Evolutionary conservation across 2,329 filamentous ascomycete species (phyloP).

Genomic region (Aspergillus ibericus): DNA sequence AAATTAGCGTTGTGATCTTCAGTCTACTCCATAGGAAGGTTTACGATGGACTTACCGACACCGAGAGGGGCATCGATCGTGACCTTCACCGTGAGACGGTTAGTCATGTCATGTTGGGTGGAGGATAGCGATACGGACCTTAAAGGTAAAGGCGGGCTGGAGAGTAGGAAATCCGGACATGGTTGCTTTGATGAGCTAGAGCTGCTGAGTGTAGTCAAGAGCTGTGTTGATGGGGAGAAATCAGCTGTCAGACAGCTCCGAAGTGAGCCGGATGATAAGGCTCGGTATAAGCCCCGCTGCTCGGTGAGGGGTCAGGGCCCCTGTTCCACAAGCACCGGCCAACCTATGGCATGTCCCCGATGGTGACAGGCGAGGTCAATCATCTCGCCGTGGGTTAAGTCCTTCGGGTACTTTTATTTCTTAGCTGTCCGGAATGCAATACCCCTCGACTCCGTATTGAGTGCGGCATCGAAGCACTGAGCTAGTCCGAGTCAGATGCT

Average conservation of each 20-base stretch:
- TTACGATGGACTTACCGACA: conserved; percentile 30
- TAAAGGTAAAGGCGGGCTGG: conserved; percentile 43
- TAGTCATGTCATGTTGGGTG: neutral
- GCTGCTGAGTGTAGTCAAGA: neutral
- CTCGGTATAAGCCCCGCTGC: neutral
- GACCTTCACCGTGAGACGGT: conserved; percentile 25
- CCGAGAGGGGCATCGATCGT: conserved; percentile 29
- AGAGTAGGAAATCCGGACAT: conserved; percentile 42
- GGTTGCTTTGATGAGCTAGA: conserved; percentile 12
- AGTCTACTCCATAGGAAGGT: neutral
- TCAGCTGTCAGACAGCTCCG: neutral
- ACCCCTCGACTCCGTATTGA: too few species aligned
- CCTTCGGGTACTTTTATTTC: neutral
- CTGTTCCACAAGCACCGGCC: neutral
- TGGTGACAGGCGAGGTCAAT: neutral
- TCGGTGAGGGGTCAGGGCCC: neutral
- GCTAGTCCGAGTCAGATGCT: neutral
- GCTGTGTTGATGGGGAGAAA: neutral
- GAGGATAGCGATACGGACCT: conserved; percentile 22
- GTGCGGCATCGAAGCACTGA: too few species aligned
- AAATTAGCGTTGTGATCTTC: neutral
- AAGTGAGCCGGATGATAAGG: neutral
- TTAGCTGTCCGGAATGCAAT: too few species aligned
- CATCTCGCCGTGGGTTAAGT: neutral
- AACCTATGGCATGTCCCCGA: neutral